Percentiles rank a stretch among this genome's conserved stretches.
Conservation (phyloP, 2,329 filamentous ascomycete species). For the Aspergillus phoenicis region DNA sequence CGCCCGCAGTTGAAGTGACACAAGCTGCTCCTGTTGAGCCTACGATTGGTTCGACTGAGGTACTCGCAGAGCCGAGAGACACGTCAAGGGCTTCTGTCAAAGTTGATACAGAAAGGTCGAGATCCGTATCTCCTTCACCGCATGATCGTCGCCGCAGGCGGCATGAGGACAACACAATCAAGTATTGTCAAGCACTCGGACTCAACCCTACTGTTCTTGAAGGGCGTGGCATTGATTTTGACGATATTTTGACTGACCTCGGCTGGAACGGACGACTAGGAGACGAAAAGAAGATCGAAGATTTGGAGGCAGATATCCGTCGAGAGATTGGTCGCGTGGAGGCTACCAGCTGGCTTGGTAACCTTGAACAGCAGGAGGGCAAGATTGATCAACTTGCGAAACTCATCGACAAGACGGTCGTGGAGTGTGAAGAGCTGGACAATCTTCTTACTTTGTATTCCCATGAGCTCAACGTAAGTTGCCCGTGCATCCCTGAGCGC, state of each 20-base stretch:
- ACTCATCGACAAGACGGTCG: constrained; percentile 85
- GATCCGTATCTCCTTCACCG: constrained; percentile 42
- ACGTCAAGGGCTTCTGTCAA: constrained; percentile 27
- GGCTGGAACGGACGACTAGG: constrained; percentile 83
- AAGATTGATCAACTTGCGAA: constrained; percentile 82
- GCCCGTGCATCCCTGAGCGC: not conserved
- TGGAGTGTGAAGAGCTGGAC: constrained; percentile 94
- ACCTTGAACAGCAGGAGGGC: constrained; percentile 83
- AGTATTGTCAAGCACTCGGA: constrained; percentile 75
- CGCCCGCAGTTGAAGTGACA: constrained; percentile 45
- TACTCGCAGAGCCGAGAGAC: constrained; percentile 25
- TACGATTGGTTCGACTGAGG: constrained; percentile 28
- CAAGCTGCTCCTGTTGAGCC: constrained; percentile 35
- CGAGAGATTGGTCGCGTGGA: constrained; percentile 88
- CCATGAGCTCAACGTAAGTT: constrained; percentile 82
- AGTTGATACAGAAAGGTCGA: constrained; percentile 27
- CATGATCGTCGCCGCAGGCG: constrained; percentile 62
- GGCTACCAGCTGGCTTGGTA: constrained; percentile 87
- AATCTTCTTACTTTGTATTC: constrained; percentile 91
- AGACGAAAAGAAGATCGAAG: constrained; percentile 73
- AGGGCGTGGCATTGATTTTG: constrained; percentile 75
- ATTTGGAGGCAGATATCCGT: constrained; percentile 79
- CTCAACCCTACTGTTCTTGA: constrained; percentile 77
- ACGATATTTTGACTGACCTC: constrained; percentile 79
- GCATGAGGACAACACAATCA: constrained; percentile 72